phyloP scores from a whole-genome alignment of 805 yeast genomes.

The Candida germanica region DNA sequence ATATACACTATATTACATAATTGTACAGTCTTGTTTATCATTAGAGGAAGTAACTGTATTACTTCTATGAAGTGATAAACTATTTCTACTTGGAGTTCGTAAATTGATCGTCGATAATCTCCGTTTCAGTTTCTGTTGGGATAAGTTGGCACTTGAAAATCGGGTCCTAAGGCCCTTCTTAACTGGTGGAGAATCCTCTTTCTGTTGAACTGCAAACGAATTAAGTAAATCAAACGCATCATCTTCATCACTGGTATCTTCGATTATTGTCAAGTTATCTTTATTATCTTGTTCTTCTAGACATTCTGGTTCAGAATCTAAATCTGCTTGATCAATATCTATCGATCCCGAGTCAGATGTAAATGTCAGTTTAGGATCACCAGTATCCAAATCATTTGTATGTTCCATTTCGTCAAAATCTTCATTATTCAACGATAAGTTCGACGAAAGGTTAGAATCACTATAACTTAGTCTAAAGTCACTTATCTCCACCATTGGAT shows the following conservation, averaged over 20 bases:
- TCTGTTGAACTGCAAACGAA: constrained; percentile 16
- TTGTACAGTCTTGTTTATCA: constrained; percentile 12
- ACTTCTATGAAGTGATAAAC: not conserved
- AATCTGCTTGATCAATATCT: constrained; percentile 1
- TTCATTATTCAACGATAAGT: constrained; percentile 9
- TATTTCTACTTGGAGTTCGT: constrained; percentile 1
- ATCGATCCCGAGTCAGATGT: not conserved
- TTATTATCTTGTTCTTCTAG: not conserved
- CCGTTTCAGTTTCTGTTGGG: constrained; percentile 3
- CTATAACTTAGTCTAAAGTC: constrained; percentile 13
- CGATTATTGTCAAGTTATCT: not conserved
- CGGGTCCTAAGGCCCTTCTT: not conserved
- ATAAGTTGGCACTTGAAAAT: not conserved
- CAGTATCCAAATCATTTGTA: constrained; percentile 2
- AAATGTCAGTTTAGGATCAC: constrained; percentile 1
- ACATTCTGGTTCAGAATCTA: not conserved
- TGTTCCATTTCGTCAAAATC: constrained; percentile 6
- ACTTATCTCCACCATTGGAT: constrained; percentile 7
- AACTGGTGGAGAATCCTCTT: not conserved
- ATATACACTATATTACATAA: constrained; percentile 6
- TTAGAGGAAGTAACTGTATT: not conserved
- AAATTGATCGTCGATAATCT: constrained; percentile 6
- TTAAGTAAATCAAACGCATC: constrained; percentile 24
- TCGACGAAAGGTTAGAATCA: constrained; percentile 11
- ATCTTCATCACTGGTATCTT: constrained; percentile 13